phyloP scores from a whole-genome alignment of 352 stramenopile species.

The Globisporangium acanthophoron region DNA sequence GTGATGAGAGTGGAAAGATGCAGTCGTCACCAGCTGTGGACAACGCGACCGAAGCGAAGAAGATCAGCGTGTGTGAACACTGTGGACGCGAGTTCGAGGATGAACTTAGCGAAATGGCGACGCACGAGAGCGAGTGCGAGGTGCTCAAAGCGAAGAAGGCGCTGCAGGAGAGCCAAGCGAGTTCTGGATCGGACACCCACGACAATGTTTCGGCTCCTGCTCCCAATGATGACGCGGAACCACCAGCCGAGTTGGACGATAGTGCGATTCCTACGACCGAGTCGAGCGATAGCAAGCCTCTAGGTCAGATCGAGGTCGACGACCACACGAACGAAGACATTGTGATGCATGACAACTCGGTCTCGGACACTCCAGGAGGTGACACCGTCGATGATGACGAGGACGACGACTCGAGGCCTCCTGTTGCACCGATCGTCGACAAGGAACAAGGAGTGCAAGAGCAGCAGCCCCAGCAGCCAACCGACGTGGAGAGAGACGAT shows the following conservation, averaged over 20 bases:
- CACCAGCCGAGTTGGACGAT: background rate
- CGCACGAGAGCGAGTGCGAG: conserved; percentile 3
- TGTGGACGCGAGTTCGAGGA: background rate
- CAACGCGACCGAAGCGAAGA: background rate
- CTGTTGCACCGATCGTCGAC: background rate
- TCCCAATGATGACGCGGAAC: background rate
- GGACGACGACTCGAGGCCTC: background rate
- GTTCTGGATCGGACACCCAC: too few species aligned
- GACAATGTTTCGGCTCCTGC: background rate
- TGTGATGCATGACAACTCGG: too few species aligned
- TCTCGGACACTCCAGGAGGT: too few species aligned
- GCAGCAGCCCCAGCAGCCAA: background rate
- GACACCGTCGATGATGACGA: background rate
- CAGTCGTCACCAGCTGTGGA: background rate
- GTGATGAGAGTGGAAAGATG: background rate
- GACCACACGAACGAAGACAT: too few species aligned
- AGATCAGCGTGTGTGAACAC: background rate
- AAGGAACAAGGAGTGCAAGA: background rate
- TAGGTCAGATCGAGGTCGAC: background rate
- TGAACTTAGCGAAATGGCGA: background rate
- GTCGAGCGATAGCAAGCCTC: background rate
- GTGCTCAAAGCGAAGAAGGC: background rate
- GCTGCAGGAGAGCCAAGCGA: background rate
- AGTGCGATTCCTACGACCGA: background rate
- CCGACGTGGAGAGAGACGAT: background rate